Evolutionary conservation across 179 eudicot genomes (phyloP), one percentile per base, ranked within the genome.

Genomic region (Heliamphora pulchella): DNA sequence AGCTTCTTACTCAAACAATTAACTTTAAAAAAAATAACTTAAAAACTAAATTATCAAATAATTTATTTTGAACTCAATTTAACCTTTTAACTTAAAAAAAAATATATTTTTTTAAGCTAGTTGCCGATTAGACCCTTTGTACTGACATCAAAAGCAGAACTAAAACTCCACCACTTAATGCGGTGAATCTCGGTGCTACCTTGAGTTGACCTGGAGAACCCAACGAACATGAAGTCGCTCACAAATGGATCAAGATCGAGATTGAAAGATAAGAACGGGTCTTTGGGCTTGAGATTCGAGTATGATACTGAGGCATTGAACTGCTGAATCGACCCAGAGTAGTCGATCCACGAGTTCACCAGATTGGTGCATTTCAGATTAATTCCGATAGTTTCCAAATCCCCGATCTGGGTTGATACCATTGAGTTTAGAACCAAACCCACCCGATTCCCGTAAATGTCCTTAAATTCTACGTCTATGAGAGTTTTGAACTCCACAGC

Each of bases 111-210:
- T n/a, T n/a, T n/a, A n/a, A n/a, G n/a, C n/a, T n/a, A n/a, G n/a
- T n/a, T n/a, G n/a, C n/a, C n/a, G n/a, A n/a, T n/a, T n/a, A n/a
- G n/a, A n/a, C n/a, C n/a, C 0, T 71, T 71, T 61, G 58, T 46
- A 10, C 22, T 71, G 6, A 72, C 41, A 18, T 83, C 84, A 48
- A 82, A 91, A 59, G 74, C 89, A 22, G 77, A 89, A 74, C 77
- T 87, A 74, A 93, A 93, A 22, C 92, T 92, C 98, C 98, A 93
- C 94, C 94, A 92, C 13, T 88, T 91, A 63, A 93, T 81, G 80
- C 83, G 83, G 64, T 93, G 98, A 64, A 85, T 79, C 67, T 91
- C 98, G 0, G 98, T 91, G 46, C 98, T 92, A 0, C 96, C 96
- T 82, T 92, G 96, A 73, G 96, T 93, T 2, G 98, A 91, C 63